Evolutionary conservation across 345 rosid species (phyloP).

Genomic region (Syzygium jambos): DNA sequence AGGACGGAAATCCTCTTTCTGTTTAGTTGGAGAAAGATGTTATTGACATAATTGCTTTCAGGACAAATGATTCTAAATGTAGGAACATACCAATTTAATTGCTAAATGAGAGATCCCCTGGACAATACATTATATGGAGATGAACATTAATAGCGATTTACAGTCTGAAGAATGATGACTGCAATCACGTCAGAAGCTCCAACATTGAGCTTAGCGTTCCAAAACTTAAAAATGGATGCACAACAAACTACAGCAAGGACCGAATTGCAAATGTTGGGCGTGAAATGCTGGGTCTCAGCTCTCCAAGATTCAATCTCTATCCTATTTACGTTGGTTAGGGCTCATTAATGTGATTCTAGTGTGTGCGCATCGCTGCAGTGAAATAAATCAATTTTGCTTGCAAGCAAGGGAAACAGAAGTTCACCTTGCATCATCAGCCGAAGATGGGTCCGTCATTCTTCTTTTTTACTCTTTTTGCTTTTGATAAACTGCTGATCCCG

Average conservation of each 20-base stretch:
- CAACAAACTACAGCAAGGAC: background rate
- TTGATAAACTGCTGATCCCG: background rate
- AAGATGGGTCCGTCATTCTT: background rate
- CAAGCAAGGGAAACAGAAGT: background rate
- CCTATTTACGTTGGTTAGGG: background rate
- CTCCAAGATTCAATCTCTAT: background rate
- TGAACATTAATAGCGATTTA: background rate
- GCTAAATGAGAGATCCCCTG: background rate
- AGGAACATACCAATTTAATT: background rate
- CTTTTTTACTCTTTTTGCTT: background rate
- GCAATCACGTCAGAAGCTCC: background rate
- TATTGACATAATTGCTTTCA: background rate
- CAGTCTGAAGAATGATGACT: background rate
- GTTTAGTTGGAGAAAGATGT: background rate
- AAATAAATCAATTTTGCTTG: background rate
- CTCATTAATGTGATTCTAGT: background rate
- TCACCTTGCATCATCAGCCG: background rate
- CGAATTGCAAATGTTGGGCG: background rate
- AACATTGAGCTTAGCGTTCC: background rate
- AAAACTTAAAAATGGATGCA: background rate
- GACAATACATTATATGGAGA: background rate
- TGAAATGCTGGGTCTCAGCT: background rate
- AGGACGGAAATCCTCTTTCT: background rate
- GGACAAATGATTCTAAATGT: background rate
- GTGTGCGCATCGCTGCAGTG: background rate